These are phyloP conservation scores for Microbotryum lychnidis-dioicae DNA, from an alignment of 1,284 basidiomycete species.

Conservation along the genomic window DNA sequence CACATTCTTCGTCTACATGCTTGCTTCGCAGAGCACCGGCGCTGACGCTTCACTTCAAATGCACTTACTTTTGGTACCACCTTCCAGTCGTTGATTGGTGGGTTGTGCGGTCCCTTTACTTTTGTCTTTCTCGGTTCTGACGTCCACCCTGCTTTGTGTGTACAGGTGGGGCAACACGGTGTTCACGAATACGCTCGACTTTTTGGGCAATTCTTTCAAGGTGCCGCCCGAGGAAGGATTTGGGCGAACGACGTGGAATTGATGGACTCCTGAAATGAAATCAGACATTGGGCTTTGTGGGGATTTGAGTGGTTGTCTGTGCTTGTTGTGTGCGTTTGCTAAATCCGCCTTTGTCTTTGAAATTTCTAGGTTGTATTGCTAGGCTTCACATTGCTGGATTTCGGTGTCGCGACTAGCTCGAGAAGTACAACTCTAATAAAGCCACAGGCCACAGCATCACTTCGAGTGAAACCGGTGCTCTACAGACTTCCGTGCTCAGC, in stretches of 20 bases:
- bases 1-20: background rate
- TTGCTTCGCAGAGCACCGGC: background rate
- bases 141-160: slow-evolving; percentile 37
- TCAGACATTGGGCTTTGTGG: too few relatives aligned
- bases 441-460: too few relatives aligned
- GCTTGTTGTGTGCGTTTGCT: too few relatives aligned
- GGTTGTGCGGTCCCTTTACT: slow-evolving; percentile 41
- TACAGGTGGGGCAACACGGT: slow-evolving; percentile 87
- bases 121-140: slow-evolving; percentile 37
- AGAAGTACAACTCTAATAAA: too few relatives aligned
- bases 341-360: too few relatives aligned
- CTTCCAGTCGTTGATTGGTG: too few relatives aligned
- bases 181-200: slow-evolving; percentile 41
- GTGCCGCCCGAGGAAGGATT: slow-evolving; percentile 21
- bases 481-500: too few relatives aligned
- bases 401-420: too few relatives aligned
- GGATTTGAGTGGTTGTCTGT: too few relatives aligned
- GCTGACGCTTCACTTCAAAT: background rate
- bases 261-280: background rate
- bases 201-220: slow-evolving; percentile 21
- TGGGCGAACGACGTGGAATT: slow-evolving; percentile 17
- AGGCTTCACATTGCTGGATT: too few relatives aligned
- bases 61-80: background rate
- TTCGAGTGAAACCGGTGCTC: too few relatives aligned
- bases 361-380: too few relatives aligned